phyloP scores from a whole-genome alignment of 495 filamentous ascomycete genomes.

The Pyronema domesticum region DNA sequence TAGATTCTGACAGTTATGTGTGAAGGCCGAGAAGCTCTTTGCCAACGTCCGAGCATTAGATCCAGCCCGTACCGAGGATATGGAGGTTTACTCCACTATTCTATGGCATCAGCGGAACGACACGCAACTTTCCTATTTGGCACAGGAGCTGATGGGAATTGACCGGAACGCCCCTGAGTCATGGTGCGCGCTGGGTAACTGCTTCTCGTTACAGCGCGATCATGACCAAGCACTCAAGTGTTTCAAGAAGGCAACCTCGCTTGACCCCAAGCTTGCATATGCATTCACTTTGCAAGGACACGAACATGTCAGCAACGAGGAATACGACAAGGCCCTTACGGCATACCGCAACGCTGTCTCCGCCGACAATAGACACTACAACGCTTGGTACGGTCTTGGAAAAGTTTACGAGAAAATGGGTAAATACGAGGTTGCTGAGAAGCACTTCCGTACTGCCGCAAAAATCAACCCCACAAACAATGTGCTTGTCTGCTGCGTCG shows the following conservation, averaged over 20 bases:
- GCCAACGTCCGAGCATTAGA: conserved; percentile 52
- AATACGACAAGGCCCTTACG: conserved; percentile 81
- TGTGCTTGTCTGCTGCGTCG: conserved; percentile 78
- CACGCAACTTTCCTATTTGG: conserved; percentile 73
- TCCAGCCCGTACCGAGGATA: conserved; percentile 68
- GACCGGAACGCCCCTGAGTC: conserved; percentile 81
- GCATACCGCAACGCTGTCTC: conserved; percentile 68
- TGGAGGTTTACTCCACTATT: conserved; percentile 96
- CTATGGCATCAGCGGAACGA: conserved; percentile 91
- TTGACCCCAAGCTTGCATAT: conserved; percentile 82
- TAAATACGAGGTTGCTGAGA: conserved; percentile 74
- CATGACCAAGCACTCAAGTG: conserved; percentile 88
- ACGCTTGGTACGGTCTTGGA: conserved; percentile 90
- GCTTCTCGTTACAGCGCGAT: conserved; percentile 84
- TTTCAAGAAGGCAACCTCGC: conserved; percentile 83
- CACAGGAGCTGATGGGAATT: conserved; percentile 70
- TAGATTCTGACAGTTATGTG: conserved; percentile 1
- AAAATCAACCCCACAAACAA: conserved; percentile 82
- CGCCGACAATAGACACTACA: conserved; percentile 80
- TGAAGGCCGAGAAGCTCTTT: conserved; percentile 57
- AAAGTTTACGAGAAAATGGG: conserved; percentile 88
- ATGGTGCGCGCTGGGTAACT: conserved; percentile 90
- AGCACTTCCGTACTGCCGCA: conserved; percentile 73
- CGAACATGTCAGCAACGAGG: conserved; percentile 90
- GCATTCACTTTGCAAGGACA: conserved; percentile 91